Evolutionary conservation across 305 asterid genomes (phyloP).

Genomic region (Euphrasia arctica): DNA sequence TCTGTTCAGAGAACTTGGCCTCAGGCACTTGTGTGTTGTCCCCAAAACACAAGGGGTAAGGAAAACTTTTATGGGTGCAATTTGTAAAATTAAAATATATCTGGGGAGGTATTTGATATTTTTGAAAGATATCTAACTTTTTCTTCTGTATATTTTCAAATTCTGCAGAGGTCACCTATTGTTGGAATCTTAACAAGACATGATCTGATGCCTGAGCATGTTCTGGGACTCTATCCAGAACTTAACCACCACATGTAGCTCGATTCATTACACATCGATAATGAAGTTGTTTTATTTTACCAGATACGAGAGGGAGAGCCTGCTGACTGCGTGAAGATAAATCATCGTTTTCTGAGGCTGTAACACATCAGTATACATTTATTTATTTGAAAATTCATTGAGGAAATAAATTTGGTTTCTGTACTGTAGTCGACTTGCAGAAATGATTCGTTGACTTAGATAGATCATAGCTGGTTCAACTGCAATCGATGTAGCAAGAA

Average conservation of each 20-base stretch:
- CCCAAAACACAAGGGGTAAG: conserved; percentile 85
- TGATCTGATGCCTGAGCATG: conserved; percentile 93
- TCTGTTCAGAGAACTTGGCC: conserved; percentile 86
- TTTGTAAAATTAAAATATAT: not conserved
- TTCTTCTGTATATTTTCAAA: not conserved
- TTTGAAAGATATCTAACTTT: not conserved
- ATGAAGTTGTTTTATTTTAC: not conserved
- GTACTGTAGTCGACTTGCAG: not conserved
- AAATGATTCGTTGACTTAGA: not conserved
- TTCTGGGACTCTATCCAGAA: conserved; percentile 75
- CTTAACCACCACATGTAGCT: conserved; percentile 41
- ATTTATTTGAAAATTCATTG: conserved; percentile 4
- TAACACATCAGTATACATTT: not conserved
- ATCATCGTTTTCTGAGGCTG: not conserved
- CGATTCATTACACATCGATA: not conserved
- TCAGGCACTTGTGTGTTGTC: conserved; percentile 84
- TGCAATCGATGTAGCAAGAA: not conserved
- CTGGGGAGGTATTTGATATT: not conserved
- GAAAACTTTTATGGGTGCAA: not conserved
- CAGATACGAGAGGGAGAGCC: not conserved
- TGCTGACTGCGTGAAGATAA: not conserved
- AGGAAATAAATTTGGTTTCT: not conserved
- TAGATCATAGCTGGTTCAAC: not conserved
- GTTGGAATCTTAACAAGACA: conserved; percentile 93
- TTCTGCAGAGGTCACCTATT: conserved; percentile 81